Evolutionary conservation across 2,329 filamentous ascomycete species (phyloP).

Genomic region (Xylaria polymorpha): DNA sequence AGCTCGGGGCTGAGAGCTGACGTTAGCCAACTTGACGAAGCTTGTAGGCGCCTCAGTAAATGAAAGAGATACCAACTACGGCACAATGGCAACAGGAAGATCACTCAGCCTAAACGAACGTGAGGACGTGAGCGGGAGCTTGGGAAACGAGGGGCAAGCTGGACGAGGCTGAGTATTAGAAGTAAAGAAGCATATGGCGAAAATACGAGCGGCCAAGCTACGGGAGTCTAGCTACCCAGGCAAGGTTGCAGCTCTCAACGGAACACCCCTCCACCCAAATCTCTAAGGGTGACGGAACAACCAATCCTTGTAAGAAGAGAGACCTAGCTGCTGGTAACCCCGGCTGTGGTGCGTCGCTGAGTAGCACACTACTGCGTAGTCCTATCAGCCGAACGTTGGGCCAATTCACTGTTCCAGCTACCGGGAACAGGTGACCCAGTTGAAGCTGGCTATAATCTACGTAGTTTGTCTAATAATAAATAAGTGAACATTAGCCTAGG

Average conservation of each 20-base stretch:
- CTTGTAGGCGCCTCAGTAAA: slow-evolving; percentile 16
- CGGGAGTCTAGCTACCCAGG: slow-evolving; percentile 28
- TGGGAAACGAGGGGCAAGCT: slow-evolving; percentile 25
- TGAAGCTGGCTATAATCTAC: not conserved
- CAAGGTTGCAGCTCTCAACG: slow-evolving; percentile 37
- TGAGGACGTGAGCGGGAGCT: slow-evolving; percentile 15
- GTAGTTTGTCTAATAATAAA: not conserved
- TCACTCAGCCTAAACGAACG: slow-evolving; percentile 26
- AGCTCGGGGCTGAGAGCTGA: slow-evolving; percentile 17
- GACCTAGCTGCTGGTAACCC: slow-evolving; percentile 40
- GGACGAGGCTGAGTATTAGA: slow-evolving; percentile 37
- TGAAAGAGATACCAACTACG: slow-evolving; percentile 26
- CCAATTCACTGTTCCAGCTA: slow-evolving; percentile 35
- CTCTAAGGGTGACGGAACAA: slow-evolving; percentile 41
- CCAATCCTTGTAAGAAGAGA: slow-evolving; percentile 42
- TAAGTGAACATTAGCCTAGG: not conserved
- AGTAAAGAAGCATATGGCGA: slow-evolving; percentile 20
- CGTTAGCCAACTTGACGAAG: slow-evolving; percentile 10
- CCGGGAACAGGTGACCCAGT: slow-evolving; percentile 19
- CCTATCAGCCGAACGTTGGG: slow-evolving; percentile 32
- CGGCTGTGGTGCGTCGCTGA: slow-evolving; percentile 38
- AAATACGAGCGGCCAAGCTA: slow-evolving; percentile 27
- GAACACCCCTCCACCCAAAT: slow-evolving; percentile 41
- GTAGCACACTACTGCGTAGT: slow-evolving; percentile 36
- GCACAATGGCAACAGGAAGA: slow-evolving; percentile 15